phyloP scores from a whole-genome alignment of 1,284 basidiomycete genomes.

The Cutaneotrichosporon sp. region DNA sequence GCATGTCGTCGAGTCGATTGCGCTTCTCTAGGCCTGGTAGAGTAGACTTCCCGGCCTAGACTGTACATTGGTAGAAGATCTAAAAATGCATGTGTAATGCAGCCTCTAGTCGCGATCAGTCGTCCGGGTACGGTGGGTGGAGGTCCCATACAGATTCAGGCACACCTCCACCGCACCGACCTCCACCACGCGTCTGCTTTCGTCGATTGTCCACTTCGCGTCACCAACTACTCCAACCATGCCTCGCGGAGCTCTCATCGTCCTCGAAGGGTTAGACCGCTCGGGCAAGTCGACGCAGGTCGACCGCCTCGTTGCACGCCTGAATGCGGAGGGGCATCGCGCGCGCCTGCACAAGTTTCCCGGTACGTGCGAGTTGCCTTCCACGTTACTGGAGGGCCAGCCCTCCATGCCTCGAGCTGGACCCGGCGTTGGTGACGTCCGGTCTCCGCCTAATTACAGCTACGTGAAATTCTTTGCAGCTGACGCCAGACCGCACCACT shows the following conservation, averaged over 20 bases:
- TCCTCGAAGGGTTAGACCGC: constrained; percentile 89
- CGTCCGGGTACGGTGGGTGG: no score
- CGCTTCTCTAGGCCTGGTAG: constrained; percentile 30
- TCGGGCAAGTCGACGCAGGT: constrained; percentile 91
- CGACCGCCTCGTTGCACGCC: constrained; percentile 60
- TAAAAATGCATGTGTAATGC: constrained; percentile 1
- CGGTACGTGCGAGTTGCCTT: no score
- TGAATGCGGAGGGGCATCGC: constrained; percentile 48
- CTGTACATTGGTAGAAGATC: not conserved
- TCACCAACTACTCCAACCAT: constrained; percentile 3
- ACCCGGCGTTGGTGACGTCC: no score
- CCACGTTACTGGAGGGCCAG: no score
- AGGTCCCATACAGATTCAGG: not conserved
- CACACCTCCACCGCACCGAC: no score
- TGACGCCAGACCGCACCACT: constrained; percentile 77
- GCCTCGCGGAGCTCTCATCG: constrained; percentile 72
- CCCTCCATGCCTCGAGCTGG: no score
- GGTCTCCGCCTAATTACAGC: not conserved
- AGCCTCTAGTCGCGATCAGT: not conserved
- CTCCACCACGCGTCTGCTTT: constrained; percentile 7
- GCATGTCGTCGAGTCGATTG: constrained; percentile 90
- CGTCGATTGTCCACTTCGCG: not conserved
- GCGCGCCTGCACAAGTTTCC: constrained; percentile 73
- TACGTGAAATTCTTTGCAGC: constrained; percentile 26
- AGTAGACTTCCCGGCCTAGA: not conserved